phyloP scores from a whole-genome alignment of 805 yeast genomes.

The Lachancea meyersii region DNA sequence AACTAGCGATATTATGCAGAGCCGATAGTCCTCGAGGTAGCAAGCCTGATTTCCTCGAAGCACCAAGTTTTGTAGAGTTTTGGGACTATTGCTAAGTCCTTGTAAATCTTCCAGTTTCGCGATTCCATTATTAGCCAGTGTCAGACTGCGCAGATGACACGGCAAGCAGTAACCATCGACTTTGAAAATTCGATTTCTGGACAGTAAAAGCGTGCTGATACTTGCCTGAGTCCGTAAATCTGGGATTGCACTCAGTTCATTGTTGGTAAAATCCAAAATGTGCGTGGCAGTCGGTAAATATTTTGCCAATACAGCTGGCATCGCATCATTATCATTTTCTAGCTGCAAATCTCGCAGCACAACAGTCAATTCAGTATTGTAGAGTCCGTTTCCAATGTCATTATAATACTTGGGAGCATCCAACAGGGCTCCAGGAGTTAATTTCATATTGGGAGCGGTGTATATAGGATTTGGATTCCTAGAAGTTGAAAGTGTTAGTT shows the following conservation, averaged over 20 bases:
- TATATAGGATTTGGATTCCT: too few species aligned
- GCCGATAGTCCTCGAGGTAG: conserved; percentile 47
- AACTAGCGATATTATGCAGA: conserved; percentile 50
- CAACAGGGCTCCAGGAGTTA: conserved; percentile 45
- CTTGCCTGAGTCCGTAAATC: conserved; percentile 40
- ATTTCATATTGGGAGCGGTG: conserved; percentile 41
- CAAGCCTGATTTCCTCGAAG: conserved; percentile 57
- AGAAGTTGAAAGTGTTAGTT: too few species aligned
- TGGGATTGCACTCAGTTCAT: conserved; percentile 55
- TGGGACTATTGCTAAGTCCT: conserved; percentile 37
- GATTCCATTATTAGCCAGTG: conserved; percentile 45
- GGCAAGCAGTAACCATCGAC: conserved; percentile 35
- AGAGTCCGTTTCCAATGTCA: conserved; percentile 34
- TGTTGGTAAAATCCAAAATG: conserved; percentile 71
- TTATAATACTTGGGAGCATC: conserved; percentile 45
- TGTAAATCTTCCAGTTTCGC: conserved; percentile 45
- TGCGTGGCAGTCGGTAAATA: conserved; percentile 39
- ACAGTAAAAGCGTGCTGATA: conserved; percentile 47
- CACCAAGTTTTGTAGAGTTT: conserved; percentile 42
- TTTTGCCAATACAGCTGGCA: conserved; percentile 37
- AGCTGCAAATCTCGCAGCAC: conserved; percentile 33
- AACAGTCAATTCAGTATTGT: conserved; percentile 25
- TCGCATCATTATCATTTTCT: conserved; percentile 38
- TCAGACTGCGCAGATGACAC: conserved; percentile 41
- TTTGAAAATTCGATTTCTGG: conserved; percentile 51